These are phyloP conservation scores for Gastrolobium bilobum DNA, from an alignment of 306 rosid species.

Conservation along the genomic window DNA sequence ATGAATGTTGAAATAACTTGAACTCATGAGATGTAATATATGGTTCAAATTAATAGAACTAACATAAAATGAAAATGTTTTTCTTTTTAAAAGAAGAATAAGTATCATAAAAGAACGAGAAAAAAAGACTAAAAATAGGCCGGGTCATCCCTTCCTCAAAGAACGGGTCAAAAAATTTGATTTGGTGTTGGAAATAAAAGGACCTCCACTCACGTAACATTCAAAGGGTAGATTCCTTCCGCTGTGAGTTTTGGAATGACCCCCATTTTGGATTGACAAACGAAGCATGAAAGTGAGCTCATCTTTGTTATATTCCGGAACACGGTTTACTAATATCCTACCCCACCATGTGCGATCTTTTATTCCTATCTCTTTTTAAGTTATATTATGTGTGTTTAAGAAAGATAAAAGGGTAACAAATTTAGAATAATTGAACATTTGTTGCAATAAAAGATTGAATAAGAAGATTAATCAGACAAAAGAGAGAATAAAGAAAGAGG, in stretches of 20 bases:
- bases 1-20: slow-evolving; percentile 42
- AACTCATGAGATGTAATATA: background rate
- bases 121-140: background rate
- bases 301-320: slow-evolving; percentile 10
- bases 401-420: background rate
- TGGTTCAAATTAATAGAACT: slow-evolving; percentile 1
- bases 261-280: background rate
- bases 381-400: background rate
- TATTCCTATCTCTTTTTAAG: slow-evolving; percentile 4
- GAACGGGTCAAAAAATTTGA: slow-evolving; percentile 16
- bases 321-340: slow-evolving; percentile 37
- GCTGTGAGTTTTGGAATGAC: slow-evolving; percentile 26
- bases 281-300: slow-evolving; percentile 28
- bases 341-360: slow-evolving; percentile 46
- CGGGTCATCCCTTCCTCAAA: background rate
- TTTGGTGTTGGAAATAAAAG: slow-evolving; percentile 31
- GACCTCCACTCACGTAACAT: slow-evolving; percentile 62
- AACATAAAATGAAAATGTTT: background rate
- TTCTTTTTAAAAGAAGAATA: background rate
- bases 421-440: background rate
- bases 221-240: slow-evolving; percentile 56
- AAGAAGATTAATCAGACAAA: background rate
- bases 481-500: background rate
- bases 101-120: background rate
- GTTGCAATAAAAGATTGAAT: background rate